Base-by-base conservation (phyloP, 257 asterid species). In the Dorcoceras hygrometricum region DNA sequence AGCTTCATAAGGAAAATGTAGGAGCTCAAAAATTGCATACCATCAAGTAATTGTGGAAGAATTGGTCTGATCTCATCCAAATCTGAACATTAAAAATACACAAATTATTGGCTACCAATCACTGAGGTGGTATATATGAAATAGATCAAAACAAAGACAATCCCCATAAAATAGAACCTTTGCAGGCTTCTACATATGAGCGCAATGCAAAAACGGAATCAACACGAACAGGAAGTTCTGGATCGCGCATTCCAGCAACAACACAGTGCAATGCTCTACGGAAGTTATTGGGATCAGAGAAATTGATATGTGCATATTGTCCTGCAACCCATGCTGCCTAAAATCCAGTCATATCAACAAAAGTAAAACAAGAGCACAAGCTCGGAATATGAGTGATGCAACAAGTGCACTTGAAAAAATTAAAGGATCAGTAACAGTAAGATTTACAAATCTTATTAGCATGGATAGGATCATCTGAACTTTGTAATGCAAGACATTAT, bases 301-400 rank as follows among this genome's bases (percentile, higher is more conserved):
- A 94, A 67, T 65, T 86, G 70, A 94, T 69, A 69, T 87, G 95
- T 39, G 99, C 99, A 77, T 94, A 94, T 80, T 94, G 98, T 68
- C 99, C 99, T 18, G 99, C 96, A 84, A 94, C 99, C 99, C 99
- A 94, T 28, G 99, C 98, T 25, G 99, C 99, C 99, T 94, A 75
- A 59, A 71, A 58, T 51, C 77, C 68, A 60, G 66, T 58, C 46
- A 64, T 62, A 62, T 61, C 57, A 61, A 50, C 54, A 57, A 20
- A 70, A 71, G 51, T 19, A 67, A 53, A 32, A 68, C 26, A 62
- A 31, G 58, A 22, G 28, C 57, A 50, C 31, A 68, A 62, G 62
- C 65, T 64, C 56, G 70, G 60, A 53, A 62, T 28, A 66, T 59
- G 51, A 22, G 29, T 57, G 19, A 46, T 25, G 56, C 10, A 27